These are phyloP conservation scores for Mrakia hoshinonis DNA, from an alignment of 768 basidiomycete species.

Conservation along the genomic window DNA sequence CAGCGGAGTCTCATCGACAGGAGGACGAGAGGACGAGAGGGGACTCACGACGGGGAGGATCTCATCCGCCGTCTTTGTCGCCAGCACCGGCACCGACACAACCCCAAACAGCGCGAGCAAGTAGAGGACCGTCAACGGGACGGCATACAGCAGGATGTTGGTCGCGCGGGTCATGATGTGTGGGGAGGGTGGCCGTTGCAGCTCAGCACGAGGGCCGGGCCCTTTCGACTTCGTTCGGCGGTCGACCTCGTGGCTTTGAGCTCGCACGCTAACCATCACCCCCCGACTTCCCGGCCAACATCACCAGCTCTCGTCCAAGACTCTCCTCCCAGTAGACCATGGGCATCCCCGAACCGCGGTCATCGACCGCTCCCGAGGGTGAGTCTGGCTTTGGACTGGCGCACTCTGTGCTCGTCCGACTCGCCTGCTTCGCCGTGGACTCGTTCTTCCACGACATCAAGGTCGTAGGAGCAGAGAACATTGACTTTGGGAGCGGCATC, in stretches of 20 bases:
- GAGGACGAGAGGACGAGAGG: neutral
- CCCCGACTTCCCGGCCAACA: no score
- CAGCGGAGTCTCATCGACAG: neutral
- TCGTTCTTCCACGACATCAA: conserved; percentile 85
- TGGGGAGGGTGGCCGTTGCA: neutral
- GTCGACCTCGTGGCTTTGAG: no score
- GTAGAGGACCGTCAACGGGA: conserved; percentile 48
- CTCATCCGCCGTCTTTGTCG: conserved; percentile 45
- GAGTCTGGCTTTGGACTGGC: conserved; percentile 42
- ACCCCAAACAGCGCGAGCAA: conserved; percentile 52
- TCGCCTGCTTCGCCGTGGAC: conserved; percentile 65
- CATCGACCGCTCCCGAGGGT: neutral
- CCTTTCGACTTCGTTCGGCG: no score
- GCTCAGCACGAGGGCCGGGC: no score
- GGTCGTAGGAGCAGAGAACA: conserved; percentile 78
- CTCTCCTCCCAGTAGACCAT: no score
- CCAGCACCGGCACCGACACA: conserved; percentile 52
- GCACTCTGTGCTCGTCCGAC: conserved; percentile 61
- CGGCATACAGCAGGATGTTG: conserved; percentile 37
- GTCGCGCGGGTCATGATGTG: conserved; percentile 60
- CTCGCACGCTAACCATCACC: no score
- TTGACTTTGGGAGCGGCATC: conserved; percentile 78
- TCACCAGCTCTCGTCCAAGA: no score
- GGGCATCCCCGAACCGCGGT: no score
- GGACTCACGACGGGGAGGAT: conserved; percentile 56